Base-by-base conservation (phyloP, 2,329 filamentous ascomycete genomes). In the Cladosporium cucumerinum region DNA sequence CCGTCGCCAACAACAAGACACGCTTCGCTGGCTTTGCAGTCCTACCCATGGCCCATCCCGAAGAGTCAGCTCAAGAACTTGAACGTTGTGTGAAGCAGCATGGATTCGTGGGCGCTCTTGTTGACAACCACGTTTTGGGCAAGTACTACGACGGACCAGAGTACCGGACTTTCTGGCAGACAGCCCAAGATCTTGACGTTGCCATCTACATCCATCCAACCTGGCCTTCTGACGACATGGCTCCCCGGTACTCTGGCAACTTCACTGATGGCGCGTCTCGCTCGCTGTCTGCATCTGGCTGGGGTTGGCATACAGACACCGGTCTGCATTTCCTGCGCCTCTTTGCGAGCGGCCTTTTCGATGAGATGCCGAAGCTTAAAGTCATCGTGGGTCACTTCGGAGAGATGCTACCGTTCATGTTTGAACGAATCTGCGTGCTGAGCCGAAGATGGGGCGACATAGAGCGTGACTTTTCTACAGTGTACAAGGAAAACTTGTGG, bases 321-420 rank as follows among this genome's bases (percentile, higher is more conserved):
- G 84, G 78, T 0, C 70, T 85, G 34, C 81, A 82, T 58, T 68
- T 85, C 8, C 68, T 85, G 18, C 75, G 78, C 14, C 77, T 88
- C 1, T 87, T 80, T 68, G 80, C 82, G 1, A 75, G 78, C 0
- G 84, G 84, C 1, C 69, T 86, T 1, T 88, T 88, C 66, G 85
- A 87, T 71, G 74, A 78, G 4, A 82, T 81, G 51, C 84, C 85
- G 0, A 74, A 71, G 23, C 71, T 88, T 10, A 86, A 86, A 69
- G 76, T 88, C 55, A 76, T 87, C 11, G 75, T 86, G 34, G 84
- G 84, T 0, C 84, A 86, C 70, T 82, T 85, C 75, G 84, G 84
- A 14, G 84, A 86, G 73, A 80, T 85, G 78, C 72, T 88, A 0
- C 85, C 86, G 0, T 87, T 84, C 68, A 81, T 84, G 76, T 74